Percentiles rank a stretch among this genome's conserved stretches.
Evolutionary conservation across 1,284 basidiomycete genomes (phyloP).

Genomic region (Erythrobasidium hasegawianum): DNA sequence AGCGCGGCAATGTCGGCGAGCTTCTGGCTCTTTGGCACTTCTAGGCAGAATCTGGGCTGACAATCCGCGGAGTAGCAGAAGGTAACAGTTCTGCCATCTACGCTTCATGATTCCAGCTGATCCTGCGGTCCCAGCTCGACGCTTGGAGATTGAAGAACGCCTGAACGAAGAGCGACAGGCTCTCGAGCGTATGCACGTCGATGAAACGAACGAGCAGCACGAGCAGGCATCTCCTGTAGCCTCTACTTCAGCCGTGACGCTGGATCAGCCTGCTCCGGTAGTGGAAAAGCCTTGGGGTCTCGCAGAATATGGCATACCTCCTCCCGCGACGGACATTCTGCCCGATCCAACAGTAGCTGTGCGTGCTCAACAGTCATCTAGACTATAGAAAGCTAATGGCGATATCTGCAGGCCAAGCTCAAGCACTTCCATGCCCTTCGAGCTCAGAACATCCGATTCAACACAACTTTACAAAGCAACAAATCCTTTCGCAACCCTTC

Average conservation of each 20-base stretch:
- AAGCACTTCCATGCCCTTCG: constrained; percentile 66
- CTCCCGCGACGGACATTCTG: not conserved
- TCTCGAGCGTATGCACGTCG: not conserved
- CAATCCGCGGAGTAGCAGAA: constrained; percentile 30
- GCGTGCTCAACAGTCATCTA: not conserved
- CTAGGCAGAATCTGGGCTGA: constrained; percentile 26
- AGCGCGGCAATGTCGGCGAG: not conserved
- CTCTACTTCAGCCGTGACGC: constrained; percentile 15
- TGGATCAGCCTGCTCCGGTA: constrained; percentile 4
- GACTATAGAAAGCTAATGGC: not conserved
- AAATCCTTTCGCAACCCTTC: constrained; percentile 91
- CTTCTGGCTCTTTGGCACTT: too few species aligned
- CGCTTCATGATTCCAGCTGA: too few species aligned
- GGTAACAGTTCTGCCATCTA: too few species aligned
- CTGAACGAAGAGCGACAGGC: not conserved
- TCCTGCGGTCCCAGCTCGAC: constrained; percentile 3
- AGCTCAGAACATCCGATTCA: constrained; percentile 78
- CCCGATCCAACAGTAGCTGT: constrained; percentile 33
- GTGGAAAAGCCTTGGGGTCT: constrained; percentile 31
- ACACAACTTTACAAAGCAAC: constrained; percentile 83
- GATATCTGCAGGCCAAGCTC: constrained; percentile 65
- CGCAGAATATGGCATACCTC: constrained; percentile 33
- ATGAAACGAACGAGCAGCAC: constrained; percentile 1
- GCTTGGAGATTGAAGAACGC: constrained; percentile 1
- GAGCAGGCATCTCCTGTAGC: constrained; percentile 5